phyloP scores from a whole-genome alignment of 176 grass and related monocot species.

The Ensete glaucum region DNA sequence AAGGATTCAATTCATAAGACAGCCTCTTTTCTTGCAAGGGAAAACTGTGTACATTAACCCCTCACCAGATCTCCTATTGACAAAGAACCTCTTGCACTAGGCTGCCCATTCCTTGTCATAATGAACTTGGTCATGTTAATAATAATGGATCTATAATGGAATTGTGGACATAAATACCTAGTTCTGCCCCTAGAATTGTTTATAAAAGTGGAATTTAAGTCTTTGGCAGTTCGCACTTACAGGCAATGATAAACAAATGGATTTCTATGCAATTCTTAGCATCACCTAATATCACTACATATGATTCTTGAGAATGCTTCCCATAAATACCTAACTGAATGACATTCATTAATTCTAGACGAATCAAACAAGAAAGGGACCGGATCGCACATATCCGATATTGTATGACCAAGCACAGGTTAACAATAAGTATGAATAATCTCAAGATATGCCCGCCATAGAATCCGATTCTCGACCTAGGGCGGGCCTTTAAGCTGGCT shows the following conservation, averaged over 20 bases:
- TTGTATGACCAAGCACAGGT: too few species aligned
- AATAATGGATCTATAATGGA: too few species aligned
- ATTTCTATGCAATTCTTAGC: neutral
- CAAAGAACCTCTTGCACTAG: neutral
- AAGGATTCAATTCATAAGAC: neutral
- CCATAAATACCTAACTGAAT: neutral
- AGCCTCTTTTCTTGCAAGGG: neutral
- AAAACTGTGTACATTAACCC: neutral
- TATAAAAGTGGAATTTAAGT: too few species aligned
- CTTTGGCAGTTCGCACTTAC: too few species aligned
- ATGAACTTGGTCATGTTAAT: too few species aligned
- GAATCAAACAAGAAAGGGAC: neutral
- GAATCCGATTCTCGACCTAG: constrained; percentile 2
- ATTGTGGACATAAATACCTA: too few species aligned
- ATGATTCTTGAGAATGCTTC: neutral
- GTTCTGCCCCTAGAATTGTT: too few species aligned
- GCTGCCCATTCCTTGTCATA: too few species aligned
- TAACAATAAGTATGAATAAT: neutral
- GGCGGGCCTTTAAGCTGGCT: neutral
- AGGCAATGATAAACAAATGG: too few species aligned
- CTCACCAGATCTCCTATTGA: neutral
- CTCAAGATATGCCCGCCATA: neutral
- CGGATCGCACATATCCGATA: neutral
- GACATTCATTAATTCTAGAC: neutral
- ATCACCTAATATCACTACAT: neutral